Percentiles rank a stretch among this genome's conserved stretches.
Conservation (phyloP, 176 grass and related monocot species). For the Secale cereale region DNA sequence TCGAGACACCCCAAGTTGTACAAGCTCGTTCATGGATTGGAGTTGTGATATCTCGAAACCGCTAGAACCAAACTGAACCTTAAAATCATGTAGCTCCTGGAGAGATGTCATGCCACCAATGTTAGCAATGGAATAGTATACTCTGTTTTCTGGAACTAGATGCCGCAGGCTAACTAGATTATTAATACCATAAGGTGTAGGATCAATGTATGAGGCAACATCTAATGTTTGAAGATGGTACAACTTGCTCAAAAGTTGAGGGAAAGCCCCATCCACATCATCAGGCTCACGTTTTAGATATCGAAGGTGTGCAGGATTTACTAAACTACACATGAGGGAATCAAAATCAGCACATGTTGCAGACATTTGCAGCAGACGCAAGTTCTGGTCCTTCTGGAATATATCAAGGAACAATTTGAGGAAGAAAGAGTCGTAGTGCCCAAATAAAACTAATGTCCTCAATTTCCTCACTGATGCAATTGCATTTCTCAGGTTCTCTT, state of each 20-base stretch:
- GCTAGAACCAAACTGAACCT: neutral
- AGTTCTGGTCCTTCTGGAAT: neutral
- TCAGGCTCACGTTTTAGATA: conserved; percentile 3
- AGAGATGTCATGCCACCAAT: conserved; percentile 7
- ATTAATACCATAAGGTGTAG: neutral
- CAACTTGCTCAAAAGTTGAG: conserved; percentile 4
- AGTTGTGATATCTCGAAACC: neutral
- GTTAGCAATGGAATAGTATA: neutral
- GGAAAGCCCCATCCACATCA: neutral
- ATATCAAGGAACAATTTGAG: neutral
- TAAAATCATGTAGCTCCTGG: neutral
- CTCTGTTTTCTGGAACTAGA: neutral
- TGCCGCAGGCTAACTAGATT: neutral
- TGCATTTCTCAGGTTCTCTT: neutral
- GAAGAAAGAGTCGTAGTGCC: neutral
- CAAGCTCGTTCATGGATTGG: neutral
- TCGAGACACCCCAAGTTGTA: neutral
- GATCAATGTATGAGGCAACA: neutral
- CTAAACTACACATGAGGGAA: conserved; percentile 7
- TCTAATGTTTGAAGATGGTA: conserved; percentile 46
- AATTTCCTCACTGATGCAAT: neutral
- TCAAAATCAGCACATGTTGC: conserved; percentile 1
- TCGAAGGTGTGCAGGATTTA: conserved; percentile 13
- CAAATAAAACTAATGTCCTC: conserved; percentile 39
- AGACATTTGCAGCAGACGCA: conserved; percentile 23